These are phyloP conservation scores for Phytopythium ostracodes DNA, from an alignment of 352 stramenopile genomes.

Conservation along the genomic window DNA sequence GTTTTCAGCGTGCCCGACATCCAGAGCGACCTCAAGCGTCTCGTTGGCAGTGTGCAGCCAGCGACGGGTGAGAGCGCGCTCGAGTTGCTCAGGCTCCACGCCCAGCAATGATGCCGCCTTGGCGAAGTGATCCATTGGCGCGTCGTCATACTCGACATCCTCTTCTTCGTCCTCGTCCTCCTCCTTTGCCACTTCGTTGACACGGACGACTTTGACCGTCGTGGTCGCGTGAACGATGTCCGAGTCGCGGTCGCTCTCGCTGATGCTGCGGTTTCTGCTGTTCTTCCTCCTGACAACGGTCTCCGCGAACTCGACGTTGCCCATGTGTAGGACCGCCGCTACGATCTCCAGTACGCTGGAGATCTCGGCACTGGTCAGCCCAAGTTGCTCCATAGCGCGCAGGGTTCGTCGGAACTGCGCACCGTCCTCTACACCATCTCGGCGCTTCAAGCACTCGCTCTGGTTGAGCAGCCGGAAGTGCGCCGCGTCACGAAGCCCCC, in stretches of 20 bases:
- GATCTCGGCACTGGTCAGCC: constrained; percentile 56
- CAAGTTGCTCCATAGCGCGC: constrained; percentile 76
- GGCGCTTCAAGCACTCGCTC: constrained; percentile 58
- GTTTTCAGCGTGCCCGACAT: constrained; percentile 62
- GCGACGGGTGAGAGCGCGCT: constrained; percentile 57
- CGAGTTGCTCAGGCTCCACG: constrained; percentile 49
- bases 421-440: constrained; percentile 63
- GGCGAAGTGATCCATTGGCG: constrained; percentile 31
- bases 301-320: constrained; percentile 72
- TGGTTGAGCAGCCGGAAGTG: constrained; percentile 71
- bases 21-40: constrained; percentile 64
- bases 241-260: constrained; percentile 8
- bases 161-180: constrained; percentile 4
- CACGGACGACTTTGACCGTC: constrained; percentile 5
- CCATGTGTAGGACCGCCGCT: constrained; percentile 83
- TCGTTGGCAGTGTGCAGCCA: constrained; percentile 65
- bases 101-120: constrained; percentile 54
- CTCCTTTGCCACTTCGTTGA: neutral
- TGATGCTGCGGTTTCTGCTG: neutral
- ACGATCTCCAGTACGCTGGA: constrained; percentile 69
- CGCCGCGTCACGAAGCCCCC: constrained; percentile 30
- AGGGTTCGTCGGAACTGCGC: constrained; percentile 58
- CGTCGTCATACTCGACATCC: neutral
- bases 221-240: constrained; percentile 1
- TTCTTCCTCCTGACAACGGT: constrained; percentile 1